These are phyloP conservation scores for Tylopilus sp. DNA, from an alignment of 768 basidiomycete genomes.

Conservation along the genomic window DNA sequence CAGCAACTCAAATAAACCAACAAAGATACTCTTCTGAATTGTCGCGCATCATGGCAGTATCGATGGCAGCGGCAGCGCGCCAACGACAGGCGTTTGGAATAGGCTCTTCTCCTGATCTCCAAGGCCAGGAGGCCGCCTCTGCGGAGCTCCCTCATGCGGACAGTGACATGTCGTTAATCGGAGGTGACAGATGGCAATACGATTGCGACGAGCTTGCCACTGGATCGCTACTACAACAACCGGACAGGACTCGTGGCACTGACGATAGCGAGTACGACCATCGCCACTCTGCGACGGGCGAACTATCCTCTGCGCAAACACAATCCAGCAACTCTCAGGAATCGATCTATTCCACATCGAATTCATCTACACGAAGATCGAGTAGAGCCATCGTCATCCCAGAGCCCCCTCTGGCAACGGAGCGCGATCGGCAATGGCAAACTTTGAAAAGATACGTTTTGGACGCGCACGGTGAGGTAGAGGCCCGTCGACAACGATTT, in stretches of 20 bases:
- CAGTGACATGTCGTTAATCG: conserved; percentile 47
- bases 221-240: conserved; percentile 28
- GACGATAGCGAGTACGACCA: neutral
- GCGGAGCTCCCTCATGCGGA: conserved; percentile 35
- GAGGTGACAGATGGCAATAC: conserved; percentile 39
- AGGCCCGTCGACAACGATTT: conserved; percentile 61
- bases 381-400: conserved; percentile 5
- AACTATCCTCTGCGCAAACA: conserved; percentile 10
- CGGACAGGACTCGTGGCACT: neutral
- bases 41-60: conserved; percentile 25
- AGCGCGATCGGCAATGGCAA: conserved; percentile 24
- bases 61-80: conserved; percentile 38
- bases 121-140: neutral
- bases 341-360: conserved; percentile 24
- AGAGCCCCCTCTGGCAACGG: conserved; percentile 8
- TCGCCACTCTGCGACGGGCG: conserved; percentile 5
- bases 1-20: neutral
- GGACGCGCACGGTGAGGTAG: conserved; percentile 42
- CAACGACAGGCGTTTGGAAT: conserved; percentile 54
- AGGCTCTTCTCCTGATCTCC: conserved; percentile 35
- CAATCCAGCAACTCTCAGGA: conserved; percentile 21
- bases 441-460: conserved; percentile 19
- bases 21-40: conserved; percentile 28
- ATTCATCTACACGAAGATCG: conserved; percentile 11
- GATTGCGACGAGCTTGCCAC: conserved; percentile 30